A percentile compares a stretch with the other conserved stretches of the same genome.
These are phyloP conservation scores for Vigna radiata DNA, from an alignment of 306 rosid genomes.

Conservation along the genomic window DNA sequence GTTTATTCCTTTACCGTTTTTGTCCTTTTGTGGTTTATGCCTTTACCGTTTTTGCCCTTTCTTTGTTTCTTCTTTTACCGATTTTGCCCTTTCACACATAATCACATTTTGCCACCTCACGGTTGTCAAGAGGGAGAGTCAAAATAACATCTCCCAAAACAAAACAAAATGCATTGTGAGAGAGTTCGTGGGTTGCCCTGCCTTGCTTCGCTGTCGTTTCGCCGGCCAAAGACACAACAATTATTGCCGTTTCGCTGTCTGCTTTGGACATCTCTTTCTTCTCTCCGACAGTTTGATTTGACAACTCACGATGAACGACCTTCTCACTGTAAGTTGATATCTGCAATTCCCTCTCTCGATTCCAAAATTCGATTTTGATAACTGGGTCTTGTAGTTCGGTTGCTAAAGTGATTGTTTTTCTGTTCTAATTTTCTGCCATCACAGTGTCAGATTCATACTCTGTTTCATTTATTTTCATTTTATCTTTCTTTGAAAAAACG, in stretches of 20 bases:
- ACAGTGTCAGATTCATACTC: slow-evolving; percentile 40
- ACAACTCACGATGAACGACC: slow-evolving; percentile 80
- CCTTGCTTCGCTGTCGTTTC: slow-evolving; percentile 53
- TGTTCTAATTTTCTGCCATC: slow-evolving; percentile 9
- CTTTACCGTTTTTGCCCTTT: too few species aligned
- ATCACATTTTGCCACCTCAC: too few species aligned
- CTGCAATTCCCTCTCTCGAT: slow-evolving; percentile 33
- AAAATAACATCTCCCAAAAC: too few species aligned
- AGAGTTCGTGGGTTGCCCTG: slow-evolving; percentile 48
- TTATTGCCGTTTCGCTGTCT: slow-evolving; percentile 40
- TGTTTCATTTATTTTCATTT: background rate
- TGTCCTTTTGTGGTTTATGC: too few species aligned
- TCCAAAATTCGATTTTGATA: slow-evolving; percentile 41
- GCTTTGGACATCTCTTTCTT: slow-evolving; percentile 35
- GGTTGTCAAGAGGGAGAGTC: too few species aligned
- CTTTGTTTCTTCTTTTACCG: too few species aligned
- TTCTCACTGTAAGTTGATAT: slow-evolving; percentile 72
- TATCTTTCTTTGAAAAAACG: background rate
- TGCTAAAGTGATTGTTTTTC: slow-evolving; percentile 12
- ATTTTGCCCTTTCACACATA: too few species aligned
- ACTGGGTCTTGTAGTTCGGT: slow-evolving; percentile 25
- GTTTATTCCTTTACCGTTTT: too few species aligned
- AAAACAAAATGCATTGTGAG: slow-evolving; percentile 10
- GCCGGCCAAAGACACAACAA: slow-evolving; percentile 54
- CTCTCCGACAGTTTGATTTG: slow-evolving; percentile 25